Percentiles rank a stretch among this genome's conserved stretches.
These are phyloP conservation scores for Psidium guajava DNA, from an alignment of 345 rosid genomes.

Conservation along the genomic window DNA sequence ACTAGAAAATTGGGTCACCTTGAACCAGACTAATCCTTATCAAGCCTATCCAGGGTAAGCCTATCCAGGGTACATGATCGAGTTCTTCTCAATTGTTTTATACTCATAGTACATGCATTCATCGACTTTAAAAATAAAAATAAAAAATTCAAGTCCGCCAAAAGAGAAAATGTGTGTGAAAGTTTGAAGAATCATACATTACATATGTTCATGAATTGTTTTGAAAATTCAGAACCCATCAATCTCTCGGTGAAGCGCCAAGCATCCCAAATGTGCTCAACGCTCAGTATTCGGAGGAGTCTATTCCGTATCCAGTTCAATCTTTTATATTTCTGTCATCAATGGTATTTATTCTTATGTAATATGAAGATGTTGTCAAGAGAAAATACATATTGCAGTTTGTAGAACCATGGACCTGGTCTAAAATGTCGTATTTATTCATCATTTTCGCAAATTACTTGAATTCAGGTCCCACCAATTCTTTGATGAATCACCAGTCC, in stretches of 20 bases:
- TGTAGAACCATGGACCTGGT: neutral
- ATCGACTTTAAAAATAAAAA: neutral
- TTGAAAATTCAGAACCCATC: neutral
- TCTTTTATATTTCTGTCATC: neutral
- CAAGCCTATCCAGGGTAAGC: neutral
- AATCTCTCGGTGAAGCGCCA: neutral
- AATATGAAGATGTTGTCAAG: neutral
- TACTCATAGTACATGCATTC: neutral
- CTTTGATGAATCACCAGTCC: neutral
- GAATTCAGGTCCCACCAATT: neutral
- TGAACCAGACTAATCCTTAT: neutral
- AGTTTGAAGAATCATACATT: neutral
- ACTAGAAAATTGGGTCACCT: neutral
- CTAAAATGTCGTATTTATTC: neutral
- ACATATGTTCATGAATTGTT: neutral
- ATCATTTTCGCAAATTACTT: neutral
- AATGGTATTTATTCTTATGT: neutral
- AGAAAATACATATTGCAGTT: neutral
- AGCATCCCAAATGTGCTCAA: neutral
- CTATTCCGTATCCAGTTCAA: neutral
- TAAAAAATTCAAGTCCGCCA: neutral
- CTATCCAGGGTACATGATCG: too few species aligned
- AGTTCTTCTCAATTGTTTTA: neutral
- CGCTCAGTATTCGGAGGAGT: neutral
- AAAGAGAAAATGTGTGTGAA: neutral